Evolutionary conservation across 169 alveolate genomes (phyloP).

Genomic region (Babesia sp.): DNA sequence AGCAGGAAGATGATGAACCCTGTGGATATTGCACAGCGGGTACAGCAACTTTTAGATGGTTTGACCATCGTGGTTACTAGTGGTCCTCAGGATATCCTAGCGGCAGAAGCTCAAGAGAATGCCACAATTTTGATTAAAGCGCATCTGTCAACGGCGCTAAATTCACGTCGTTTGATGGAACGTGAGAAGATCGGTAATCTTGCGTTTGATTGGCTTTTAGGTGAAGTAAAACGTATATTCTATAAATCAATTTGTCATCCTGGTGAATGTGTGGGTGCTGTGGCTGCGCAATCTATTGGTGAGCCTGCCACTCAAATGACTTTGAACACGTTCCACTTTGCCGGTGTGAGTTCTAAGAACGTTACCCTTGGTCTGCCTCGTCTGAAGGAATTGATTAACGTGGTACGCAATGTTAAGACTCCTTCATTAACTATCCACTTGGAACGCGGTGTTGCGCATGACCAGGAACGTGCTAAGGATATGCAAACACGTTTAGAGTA

Average conservation of each 20-base stretch:
- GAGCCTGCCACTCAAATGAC: constrained; percentile 99
- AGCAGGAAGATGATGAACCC: constrained; percentile 73
- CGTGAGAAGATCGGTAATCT: constrained; percentile 91
- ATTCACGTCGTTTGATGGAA: constrained; percentile 90
- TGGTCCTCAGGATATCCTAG: constrained; percentile 75
- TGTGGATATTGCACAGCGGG: constrained; percentile 80
- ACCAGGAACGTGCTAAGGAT: constrained; percentile 90
- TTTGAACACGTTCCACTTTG: constrained; percentile 99
- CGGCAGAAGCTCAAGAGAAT: constrained; percentile 90
- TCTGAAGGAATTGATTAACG: constrained; percentile 97
- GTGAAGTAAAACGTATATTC: constrained; percentile 95
- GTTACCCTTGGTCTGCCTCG: constrained; percentile 99
- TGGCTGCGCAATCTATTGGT: constrained; percentile 99
- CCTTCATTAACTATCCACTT: constrained; percentile 95
- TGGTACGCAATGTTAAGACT: constrained; percentile 97
- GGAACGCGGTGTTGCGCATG: constrained; percentile 84
- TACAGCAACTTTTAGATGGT: constrained; percentile 74
- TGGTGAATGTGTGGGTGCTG: constrained; percentile 99
- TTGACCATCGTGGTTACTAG: constrained; percentile 76
- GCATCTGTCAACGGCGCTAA: constrained; percentile 90
- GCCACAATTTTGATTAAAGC: constrained; percentile 91
- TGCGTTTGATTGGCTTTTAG: constrained; percentile 96
- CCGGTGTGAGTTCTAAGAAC: constrained; percentile 99
- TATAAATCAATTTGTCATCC: constrained; percentile 94
- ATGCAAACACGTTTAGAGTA: constrained; percentile 93